phyloP scores from a whole-genome alignment of 1,139 yeast genomes.

The Candida glucosophila region DNA sequence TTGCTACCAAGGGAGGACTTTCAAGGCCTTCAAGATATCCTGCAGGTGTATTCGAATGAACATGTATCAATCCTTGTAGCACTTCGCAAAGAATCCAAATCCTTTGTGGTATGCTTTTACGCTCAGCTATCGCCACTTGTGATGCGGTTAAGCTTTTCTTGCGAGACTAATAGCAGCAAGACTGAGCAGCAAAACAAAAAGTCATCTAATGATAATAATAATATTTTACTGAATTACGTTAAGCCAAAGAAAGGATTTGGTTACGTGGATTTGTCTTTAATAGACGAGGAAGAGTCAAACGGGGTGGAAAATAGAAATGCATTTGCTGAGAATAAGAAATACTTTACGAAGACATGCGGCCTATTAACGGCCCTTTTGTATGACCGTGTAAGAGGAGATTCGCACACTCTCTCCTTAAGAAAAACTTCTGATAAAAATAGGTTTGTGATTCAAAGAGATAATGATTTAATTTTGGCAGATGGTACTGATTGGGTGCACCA shows the following conservation, averaged over 20 bases:
- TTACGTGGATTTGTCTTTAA: constrained; percentile 20
- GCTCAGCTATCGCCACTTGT: constrained; percentile 26
- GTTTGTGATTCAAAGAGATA: constrained; percentile 1
- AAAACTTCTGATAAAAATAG: too few species aligned
- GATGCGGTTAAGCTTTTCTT: constrained; percentile 9
- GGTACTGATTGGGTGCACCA: constrained; percentile 2
- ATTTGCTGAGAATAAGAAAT: constrained; percentile 2
- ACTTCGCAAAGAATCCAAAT: constrained; percentile 10
- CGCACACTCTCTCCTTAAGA: too few species aligned
- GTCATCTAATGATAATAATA: constrained; percentile 1
- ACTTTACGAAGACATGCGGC: too few species aligned
- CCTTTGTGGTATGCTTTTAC: constrained; percentile 12
- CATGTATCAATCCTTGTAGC: constrained; percentile 13
- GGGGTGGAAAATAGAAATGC: constrained; percentile 1
- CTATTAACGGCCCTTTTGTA: too few species aligned
- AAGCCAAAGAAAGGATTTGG: constrained; percentile 33
- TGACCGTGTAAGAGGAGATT: too few species aligned
- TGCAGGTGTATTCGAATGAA: constrained; percentile 9
- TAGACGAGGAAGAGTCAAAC: constrained; percentile 7
- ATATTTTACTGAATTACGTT: constrained; percentile 10
- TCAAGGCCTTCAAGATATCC: constrained; percentile 13
- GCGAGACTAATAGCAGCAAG: not conserved
- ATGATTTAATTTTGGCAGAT: constrained; percentile 1
- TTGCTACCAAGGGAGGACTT: constrained; percentile 11
- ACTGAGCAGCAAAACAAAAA: not conserved